phyloP scores from a whole-genome alignment of 2,329 filamentous ascomycete species.

The Pyrenochaeta sp. region DNA sequence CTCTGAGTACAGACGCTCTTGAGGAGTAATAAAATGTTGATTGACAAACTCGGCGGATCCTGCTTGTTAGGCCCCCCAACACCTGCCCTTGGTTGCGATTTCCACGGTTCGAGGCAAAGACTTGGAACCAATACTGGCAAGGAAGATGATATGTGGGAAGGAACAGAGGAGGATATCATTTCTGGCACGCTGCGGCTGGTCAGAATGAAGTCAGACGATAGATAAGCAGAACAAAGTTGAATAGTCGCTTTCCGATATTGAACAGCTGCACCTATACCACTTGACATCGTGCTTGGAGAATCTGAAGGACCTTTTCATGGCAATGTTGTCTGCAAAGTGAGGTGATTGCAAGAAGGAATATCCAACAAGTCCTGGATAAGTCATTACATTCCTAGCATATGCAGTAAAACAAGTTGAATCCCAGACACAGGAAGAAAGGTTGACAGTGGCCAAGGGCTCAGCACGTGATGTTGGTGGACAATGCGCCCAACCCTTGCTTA shows the following conservation, averaged over 20 bases:
- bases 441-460: neutral
- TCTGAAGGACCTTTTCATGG: too few relatives aligned
- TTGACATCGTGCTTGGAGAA: neutral
- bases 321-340: too few relatives aligned
- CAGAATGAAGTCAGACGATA: neutral
- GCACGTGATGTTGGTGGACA: conserved; percentile 12
- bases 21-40: conserved; percentile 13
- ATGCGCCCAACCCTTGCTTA: conserved; percentile 21
- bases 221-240: neutral
- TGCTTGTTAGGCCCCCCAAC: conserved; percentile 2
- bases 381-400: too few relatives aligned
- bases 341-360: too few relatives aligned
- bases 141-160: neutral
- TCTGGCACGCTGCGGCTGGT: neutral
- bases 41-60: conserved; percentile 14
- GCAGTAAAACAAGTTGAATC: too few relatives aligned
- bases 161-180: neutral
- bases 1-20: conserved; percentile 1
- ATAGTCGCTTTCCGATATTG: neutral
- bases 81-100: neutral
- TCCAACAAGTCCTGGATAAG: too few relatives aligned
- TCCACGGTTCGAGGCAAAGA: neutral
- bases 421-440: neutral
- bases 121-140: too few relatives aligned
- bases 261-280: neutral